Percentiles rank a stretch among this genome's conserved stretches.
These are phyloP conservation scores for Saccharomycopsis amapae DNA, from an alignment of 805 yeast species.

Conservation along the genomic window DNA sequence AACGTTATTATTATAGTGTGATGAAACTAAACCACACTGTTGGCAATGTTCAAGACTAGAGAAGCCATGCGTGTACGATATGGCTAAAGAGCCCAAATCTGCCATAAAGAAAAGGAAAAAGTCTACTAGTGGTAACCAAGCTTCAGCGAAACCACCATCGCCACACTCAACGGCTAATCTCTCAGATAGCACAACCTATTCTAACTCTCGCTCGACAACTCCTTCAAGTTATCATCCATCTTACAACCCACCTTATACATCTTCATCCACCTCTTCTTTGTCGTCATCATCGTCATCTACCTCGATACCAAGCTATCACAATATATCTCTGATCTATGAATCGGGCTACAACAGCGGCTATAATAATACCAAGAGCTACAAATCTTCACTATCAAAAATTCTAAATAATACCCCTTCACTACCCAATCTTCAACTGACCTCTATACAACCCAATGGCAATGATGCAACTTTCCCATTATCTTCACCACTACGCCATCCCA, in stretches of 20 bases:
- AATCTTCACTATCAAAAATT: conserved; percentile 8
- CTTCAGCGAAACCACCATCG: not conserved
- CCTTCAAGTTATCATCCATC: not conserved
- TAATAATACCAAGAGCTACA: too few relatives aligned
- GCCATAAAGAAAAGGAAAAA: conserved; percentile 22
- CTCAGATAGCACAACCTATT: too few relatives aligned
- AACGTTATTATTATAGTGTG: conserved; percentile 25
- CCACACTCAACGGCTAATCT: not conserved
- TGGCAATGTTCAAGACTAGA: conserved; percentile 34
- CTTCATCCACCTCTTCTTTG: conserved; percentile 1
- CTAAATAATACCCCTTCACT: conserved; percentile 3
- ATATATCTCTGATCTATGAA: too few relatives aligned
- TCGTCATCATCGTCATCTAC: not conserved
- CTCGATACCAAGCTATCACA: too few relatives aligned
- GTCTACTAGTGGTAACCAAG: not conserved
- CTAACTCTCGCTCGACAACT: not conserved
- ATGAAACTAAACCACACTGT: conserved; percentile 34
- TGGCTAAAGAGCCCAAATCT: conserved; percentile 29
- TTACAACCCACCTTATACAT: not conserved
- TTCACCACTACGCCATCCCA: not conserved
- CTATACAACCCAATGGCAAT: not conserved
- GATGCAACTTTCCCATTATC: not conserved
- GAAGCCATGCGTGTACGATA: conserved; percentile 34
- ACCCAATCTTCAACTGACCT: too few relatives aligned
- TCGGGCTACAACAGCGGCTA: too few relatives aligned